Evolutionary conservation across 108 stramenopile species (phyloP).

Genomic region (Heterococcus sp.): DNA sequence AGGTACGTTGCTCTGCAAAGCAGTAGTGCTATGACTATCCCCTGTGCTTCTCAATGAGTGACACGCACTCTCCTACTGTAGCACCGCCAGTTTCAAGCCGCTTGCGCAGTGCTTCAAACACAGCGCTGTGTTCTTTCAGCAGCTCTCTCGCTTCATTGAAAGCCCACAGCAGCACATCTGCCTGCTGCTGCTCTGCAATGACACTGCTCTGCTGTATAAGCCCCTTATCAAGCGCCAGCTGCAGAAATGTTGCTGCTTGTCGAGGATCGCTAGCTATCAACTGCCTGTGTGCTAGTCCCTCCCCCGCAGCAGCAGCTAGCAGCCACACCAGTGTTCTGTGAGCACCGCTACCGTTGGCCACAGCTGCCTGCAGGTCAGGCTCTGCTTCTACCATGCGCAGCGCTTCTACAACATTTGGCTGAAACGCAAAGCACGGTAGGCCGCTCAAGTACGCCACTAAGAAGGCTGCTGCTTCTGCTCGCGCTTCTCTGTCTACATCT

Average conservation of each 20-base stretch:
- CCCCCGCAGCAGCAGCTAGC: constrained; percentile 85
- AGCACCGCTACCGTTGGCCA: constrained; percentile 71
- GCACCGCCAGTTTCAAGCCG: constrained; percentile 48
- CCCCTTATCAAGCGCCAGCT: constrained; percentile 60
- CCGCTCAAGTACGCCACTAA: constrained; percentile 79
- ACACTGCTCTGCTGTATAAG: neutral
- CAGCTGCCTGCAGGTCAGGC: constrained; percentile 30
- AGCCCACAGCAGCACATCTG: constrained; percentile 39
- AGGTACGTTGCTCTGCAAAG: too few relatives aligned
- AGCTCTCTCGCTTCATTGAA: constrained; percentile 37
- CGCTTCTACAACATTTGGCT: constrained; percentile 83
- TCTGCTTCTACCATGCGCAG: constrained; percentile 33
- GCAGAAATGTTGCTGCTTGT: constrained; percentile 73
- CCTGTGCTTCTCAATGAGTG: constrained; percentile 20
- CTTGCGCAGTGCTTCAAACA: constrained; percentile 25
- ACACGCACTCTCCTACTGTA: constrained; percentile 48
- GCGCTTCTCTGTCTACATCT: constrained; percentile 87
- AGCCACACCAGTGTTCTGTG: constrained; percentile 83
- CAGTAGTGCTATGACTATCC: too few relatives aligned
- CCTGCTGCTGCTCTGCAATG: constrained; percentile 12
- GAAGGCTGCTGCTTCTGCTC: constrained; percentile 85
- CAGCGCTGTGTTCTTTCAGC: constrained; percentile 7
- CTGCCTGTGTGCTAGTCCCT: constrained; percentile 71
- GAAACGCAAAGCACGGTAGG: constrained; percentile 88
- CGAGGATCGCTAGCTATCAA: constrained; percentile 80